Conservation (phyloP, 1,284 basidiomycete genomes). For the Inonotus obliquus region DNA sequence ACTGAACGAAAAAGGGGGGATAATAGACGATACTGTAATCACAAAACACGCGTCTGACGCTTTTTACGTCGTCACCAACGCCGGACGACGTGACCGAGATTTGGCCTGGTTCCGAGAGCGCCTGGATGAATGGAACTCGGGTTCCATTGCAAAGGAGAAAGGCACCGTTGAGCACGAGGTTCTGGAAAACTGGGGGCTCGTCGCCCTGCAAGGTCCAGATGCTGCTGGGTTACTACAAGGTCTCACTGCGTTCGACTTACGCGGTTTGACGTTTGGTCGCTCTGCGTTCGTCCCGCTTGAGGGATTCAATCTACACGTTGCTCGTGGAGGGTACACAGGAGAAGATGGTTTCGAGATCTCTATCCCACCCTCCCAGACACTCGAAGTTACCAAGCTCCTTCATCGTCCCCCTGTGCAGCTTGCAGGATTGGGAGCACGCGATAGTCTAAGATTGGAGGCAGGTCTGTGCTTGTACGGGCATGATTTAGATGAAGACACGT, state of each 20-base stretch:
- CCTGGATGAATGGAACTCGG: slow-evolving; percentile 70
- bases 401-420: slow-evolving; percentile 73
- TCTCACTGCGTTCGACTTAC: slow-evolving; percentile 72
- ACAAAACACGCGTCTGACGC: slow-evolving; percentile 77
- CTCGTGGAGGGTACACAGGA: slow-evolving; percentile 97
- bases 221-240: slow-evolving; percentile 75
- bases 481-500: slow-evolving; percentile 85
- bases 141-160: slow-evolving; percentile 36
- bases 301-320: slow-evolving; percentile 82
- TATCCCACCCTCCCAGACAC: slow-evolving; percentile 75
- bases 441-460: slow-evolving; percentile 91
- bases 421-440: slow-evolving; percentile 89
- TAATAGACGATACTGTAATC: slow-evolving; percentile 91
- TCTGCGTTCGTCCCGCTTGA: slow-evolving; percentile 75
- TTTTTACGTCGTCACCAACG: slow-evolving; percentile 97
- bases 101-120: slow-evolving; percentile 71
- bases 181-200: slow-evolving; percentile 81
- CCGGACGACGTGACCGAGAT: slow-evolving; percentile 81
- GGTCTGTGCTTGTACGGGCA: slow-evolving; percentile 98
- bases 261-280: slow-evolving; percentile 72
- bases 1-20: slow-evolving; percentile 86
- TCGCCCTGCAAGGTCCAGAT: slow-evolving; percentile 91
- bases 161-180: slow-evolving; percentile 77
- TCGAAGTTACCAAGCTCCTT: slow-evolving; percentile 71
- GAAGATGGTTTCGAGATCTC: slow-evolving; percentile 99